Base-by-base conservation (phyloP, 352 stramenopile genomes). In the Globisporangium canariense region DNA sequence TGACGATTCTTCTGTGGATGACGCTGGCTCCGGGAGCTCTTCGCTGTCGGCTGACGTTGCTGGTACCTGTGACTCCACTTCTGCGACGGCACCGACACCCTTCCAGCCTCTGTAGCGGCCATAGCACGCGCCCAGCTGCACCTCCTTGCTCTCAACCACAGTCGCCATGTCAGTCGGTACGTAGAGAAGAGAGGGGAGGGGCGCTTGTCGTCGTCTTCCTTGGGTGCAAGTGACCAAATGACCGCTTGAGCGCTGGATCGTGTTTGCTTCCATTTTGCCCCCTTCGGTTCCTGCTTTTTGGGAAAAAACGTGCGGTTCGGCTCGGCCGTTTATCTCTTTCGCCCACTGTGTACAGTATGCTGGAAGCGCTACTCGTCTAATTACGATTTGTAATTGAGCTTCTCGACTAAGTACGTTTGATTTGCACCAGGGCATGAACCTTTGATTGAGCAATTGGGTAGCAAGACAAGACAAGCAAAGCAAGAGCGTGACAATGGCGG, bases 61-160 rank as follows among this genome's bases (percentile, higher is more conserved):
- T 0, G 60, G 20, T 2, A 20, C 52, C 20, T 71, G 46, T 6
- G 55, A 2, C 45, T 49, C 43, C 6, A 18, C 16, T 49, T 16
- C 43, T 49, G 43, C 16, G n/a, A 16, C 4, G 7, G 43, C 25
- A 28, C 63, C 50, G 32, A 69, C 60, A 57, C 52, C 69, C 50
- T 64, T 69, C 81, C 82, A 91, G 46, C 74, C 64, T 49, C 65
- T 62, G 64, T 91, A 91, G 66, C 78, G 78, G 6, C 82, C 80
- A 65, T 83, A 87, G 41, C 75, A 64, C 56, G 78, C 71, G 45
- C 76, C 68, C 13, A 91, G 59, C 55, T 83, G 69, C 28, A 86
- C 51, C 68, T 86, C 77, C 22, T 69, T 80, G 40, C 38, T 60
- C 4, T 40, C 60, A 34, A 53, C 47, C 49, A 34, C 36, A 32